These are phyloP conservation scores for Pholiota adiposa DNA, from an alignment of 1,284 basidiomycete species.

Conservation along the genomic window DNA sequence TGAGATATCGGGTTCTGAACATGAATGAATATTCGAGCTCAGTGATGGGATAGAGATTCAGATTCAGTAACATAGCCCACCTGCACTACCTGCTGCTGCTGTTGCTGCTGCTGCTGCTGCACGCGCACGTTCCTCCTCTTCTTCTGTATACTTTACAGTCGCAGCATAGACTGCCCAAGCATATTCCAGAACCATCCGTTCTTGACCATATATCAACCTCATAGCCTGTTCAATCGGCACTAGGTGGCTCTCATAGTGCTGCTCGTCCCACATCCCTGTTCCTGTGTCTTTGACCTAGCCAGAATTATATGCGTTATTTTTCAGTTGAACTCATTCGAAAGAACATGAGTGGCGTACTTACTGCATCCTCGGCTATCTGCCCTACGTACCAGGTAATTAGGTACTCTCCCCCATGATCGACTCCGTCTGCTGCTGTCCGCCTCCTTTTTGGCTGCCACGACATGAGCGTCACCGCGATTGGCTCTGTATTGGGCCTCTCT, in stretches of 20 bases:
- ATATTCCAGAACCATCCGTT: constrained; percentile 33
- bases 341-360: constrained; percentile 25
- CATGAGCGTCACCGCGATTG: constrained; percentile 46
- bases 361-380: constrained; percentile 54
- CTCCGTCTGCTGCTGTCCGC: not conserved
- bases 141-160: constrained; percentile 17
- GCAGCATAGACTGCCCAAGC: constrained; percentile 31
- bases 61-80: not conserved
- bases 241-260: constrained; percentile 45
- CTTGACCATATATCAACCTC: constrained; percentile 22
- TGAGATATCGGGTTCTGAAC: not conserved
- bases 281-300: constrained; percentile 46
- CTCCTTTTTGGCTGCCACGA: constrained; percentile 32
- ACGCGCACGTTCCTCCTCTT: too few relatives aligned
- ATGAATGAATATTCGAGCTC: not conserved
- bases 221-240: constrained; percentile 36
- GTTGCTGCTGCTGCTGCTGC: not conserved
- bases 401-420: constrained; percentile 48
- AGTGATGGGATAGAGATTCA: not conserved
- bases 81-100: not conserved
- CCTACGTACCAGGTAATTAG: constrained; percentile 57
- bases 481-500: constrained; percentile 42
- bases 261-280: constrained; percentile 62
- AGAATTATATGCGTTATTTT: not conserved
- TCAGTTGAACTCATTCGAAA: not conserved